phyloP scores from a whole-genome alignment of 768 basidiomycete species.

The Porphyrellus cyaneotinctus region DNA sequence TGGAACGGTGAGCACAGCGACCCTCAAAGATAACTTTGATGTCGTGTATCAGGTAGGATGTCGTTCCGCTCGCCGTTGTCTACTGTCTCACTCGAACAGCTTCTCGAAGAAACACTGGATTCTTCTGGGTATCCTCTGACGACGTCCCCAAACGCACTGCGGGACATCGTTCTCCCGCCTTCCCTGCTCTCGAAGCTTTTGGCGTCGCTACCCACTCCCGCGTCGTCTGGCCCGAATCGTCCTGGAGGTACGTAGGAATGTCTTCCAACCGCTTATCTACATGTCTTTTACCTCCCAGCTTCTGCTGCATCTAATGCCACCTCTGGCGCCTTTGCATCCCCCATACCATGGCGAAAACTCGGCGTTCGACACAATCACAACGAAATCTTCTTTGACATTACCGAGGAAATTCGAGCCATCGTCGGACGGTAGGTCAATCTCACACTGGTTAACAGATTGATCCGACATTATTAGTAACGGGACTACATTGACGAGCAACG shows the following conservation, averaged over 20 bases:
- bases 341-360: slow-evolving; percentile 90
- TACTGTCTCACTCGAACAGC: slow-evolving; percentile 38
- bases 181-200: slow-evolving; percentile 76
- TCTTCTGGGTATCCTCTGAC: slow-evolving; percentile 90
- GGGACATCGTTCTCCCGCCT: slow-evolving; percentile 91
- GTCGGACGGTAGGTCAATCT: slow-evolving; percentile 26
- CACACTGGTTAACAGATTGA: background rate
- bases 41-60: slow-evolving; percentile 81
- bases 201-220: slow-evolving; percentile 31
- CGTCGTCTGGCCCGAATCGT: slow-evolving; percentile 26
- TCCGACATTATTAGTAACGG: slow-evolving; percentile 49
- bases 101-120: slow-evolving; percentile 94
- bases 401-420: slow-evolving; percentile 67
- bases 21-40: slow-evolving; percentile 89
- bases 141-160: slow-evolving; percentile 82
- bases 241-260: slow-evolving; percentile 22
- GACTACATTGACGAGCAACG: slow-evolving; percentile 56
- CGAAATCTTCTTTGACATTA: slow-evolving; percentile 90
- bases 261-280: background rate
- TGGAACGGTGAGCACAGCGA: slow-evolving; percentile 74
- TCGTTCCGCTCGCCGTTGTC: background rate
- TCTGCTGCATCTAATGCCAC: slow-evolving; percentile 35
- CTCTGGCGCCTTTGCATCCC: slow-evolving; percentile 68
- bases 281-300: slow-evolving; percentile 6
- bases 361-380: slow-evolving; percentile 81